These are phyloP conservation scores for Botryotinia narcissicola DNA, from an alignment of 2,329 filamentous ascomycete genomes.

Conservation along the genomic window DNA sequence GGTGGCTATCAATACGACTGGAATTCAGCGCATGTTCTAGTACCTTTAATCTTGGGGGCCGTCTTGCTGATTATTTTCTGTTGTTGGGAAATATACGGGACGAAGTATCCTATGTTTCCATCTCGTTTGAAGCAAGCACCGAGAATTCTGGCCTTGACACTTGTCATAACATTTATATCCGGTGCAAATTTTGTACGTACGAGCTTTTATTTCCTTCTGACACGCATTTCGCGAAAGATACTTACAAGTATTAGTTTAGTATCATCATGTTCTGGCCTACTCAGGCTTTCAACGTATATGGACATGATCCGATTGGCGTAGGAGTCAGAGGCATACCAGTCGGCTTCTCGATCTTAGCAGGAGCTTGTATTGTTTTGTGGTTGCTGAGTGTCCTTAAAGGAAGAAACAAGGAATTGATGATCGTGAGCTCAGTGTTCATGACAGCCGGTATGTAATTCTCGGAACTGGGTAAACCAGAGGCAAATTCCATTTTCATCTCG, in stretches of 20 bases:
- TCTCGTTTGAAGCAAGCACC: conserved; percentile 56
- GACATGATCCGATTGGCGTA: conserved; percentile 60
- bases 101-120: conserved; percentile 45
- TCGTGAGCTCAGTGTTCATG: conserved; percentile 60
- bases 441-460: conserved; percentile 52
- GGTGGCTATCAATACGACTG: conserved; percentile 57
- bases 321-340: conserved; percentile 65
- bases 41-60: conserved; percentile 51
- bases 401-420: conserved; percentile 58
- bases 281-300: conserved; percentile 63
- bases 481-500: conserved; percentile 38
- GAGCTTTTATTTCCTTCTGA: not conserved
- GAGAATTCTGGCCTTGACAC: conserved; percentile 50
- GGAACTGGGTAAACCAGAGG: no score
- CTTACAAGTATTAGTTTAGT: conserved; percentile 24
- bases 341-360: conserved; percentile 60
- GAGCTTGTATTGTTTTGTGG: conserved; percentile 57
- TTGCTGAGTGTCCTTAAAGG: conserved; percentile 57
- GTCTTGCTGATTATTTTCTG: conserved; percentile 48
- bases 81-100: conserved; percentile 52
- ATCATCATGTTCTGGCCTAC: conserved; percentile 56
- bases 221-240: not conserved
- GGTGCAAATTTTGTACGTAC: conserved; percentile 48
- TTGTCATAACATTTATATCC: conserved; percentile 58
- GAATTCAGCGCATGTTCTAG: conserved; percentile 54